Evolutionary conservation across 2,329 filamentous ascomycete genomes (phyloP).

Genomic region (Alternaria infectoria): DNA sequence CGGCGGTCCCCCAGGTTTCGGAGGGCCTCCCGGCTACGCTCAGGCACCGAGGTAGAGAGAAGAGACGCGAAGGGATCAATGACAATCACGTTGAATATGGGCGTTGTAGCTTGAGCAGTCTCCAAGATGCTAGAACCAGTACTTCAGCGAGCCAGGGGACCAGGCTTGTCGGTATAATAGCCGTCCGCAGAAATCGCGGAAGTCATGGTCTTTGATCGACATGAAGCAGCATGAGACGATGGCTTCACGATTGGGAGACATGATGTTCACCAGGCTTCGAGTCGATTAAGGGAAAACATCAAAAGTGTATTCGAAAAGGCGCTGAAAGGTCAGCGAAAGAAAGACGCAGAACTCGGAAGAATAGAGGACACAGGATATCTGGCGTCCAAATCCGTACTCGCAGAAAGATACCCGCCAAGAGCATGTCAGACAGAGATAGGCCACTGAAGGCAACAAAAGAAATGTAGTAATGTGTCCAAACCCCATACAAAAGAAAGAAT

Average conservation of each 20-base stretch:
- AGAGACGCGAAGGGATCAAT: not conserved
- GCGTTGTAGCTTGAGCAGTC: not conserved
- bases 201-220: not conserved
- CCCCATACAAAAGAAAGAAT: constrained; percentile 12
- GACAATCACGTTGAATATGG: not conserved
- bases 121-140: not conserved
- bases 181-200: not conserved
- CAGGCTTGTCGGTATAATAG: not conserved
- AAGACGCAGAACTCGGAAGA: constrained; percentile 2
- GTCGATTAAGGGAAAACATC: not conserved
- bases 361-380: not conserved
- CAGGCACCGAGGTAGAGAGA: constrained; percentile 14
- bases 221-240: not conserved
- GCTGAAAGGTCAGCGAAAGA: constrained; percentile 2
- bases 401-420: constrained; percentile 1
- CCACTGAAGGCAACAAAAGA: constrained; percentile 13
- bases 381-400: constrained; percentile 3
- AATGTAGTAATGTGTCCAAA: constrained; percentile 3
- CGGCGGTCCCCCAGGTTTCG: constrained; percentile 24
- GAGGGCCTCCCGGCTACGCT: constrained; percentile 17
- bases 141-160: not conserved
- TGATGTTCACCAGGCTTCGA: not conserved
- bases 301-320: not conserved
- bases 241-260: not conserved
- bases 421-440: constrained; percentile 2